These are phyloP conservation scores for Trichoderma cornu-damae DNA, from an alignment of 2,329 filamentous ascomycete genomes.

Conservation along the genomic window DNA sequence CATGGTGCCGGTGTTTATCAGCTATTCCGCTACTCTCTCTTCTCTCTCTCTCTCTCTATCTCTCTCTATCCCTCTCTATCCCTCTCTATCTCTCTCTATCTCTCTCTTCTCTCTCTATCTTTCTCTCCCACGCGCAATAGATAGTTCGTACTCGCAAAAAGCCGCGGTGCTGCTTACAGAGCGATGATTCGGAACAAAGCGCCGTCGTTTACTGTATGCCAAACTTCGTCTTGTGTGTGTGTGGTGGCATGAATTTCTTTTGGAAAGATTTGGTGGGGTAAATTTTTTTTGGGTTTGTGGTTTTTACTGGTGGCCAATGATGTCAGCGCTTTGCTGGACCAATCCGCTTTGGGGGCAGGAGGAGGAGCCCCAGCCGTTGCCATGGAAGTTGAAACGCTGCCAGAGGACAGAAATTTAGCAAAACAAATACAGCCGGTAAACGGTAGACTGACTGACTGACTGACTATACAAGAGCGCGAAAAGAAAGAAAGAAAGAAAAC, in stretches of 20 bases:
- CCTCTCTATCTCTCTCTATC: background rate
- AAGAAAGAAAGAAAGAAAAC: background rate
- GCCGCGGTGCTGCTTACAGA: background rate
- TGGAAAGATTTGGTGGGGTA: conserved; percentile 36
- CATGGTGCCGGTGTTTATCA: conserved; percentile 55
- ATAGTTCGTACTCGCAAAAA: background rate
- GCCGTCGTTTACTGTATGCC: conserved; percentile 1
- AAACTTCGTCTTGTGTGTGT: conserved; percentile 10
- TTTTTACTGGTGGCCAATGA: conserved; percentile 27
- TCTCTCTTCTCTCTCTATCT: background rate
- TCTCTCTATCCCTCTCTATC: background rate
- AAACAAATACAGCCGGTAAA: background rate
- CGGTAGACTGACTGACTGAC: too few relatives aligned
- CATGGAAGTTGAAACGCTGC: too few relatives aligned
- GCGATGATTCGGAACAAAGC: background rate
- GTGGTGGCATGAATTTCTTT: conserved; percentile 20
- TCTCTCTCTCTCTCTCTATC: background rate
- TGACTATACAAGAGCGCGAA: too few relatives aligned
- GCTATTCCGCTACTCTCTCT: background rate
- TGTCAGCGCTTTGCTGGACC: conserved; percentile 28
- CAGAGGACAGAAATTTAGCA: too few relatives aligned
- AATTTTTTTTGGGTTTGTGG: conserved; percentile 35
- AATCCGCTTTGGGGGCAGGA: background rate
- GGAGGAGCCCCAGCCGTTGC: background rate
- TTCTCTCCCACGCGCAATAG: background rate